Base-by-base conservation (phyloP, 2,329 filamentous ascomycete species). In the Penicillium sp. region DNA sequence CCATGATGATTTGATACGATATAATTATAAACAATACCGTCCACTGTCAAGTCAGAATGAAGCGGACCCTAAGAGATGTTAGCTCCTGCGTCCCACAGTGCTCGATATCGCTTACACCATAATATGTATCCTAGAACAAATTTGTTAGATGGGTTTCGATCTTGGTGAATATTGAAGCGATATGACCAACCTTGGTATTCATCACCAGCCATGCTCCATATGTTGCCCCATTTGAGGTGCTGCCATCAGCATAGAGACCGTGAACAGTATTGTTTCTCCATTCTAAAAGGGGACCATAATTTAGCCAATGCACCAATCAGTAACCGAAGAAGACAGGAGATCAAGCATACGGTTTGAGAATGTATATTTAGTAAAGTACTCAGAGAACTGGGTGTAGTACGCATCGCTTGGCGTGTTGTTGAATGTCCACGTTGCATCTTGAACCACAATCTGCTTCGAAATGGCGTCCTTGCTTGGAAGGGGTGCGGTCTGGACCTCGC, bases 291-390 rank as follows among this genome's bases (percentile, higher is more conserved):
- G 11, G 1, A 13, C 8, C 15, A 25, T n/a, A 4, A 15, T 5
- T 47, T 36, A 25, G 45, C 33, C 45, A 34, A 16, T 16, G 31
- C 29, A 21, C 1, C 13, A 10, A 47, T 13, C 5, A 47, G 21
- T 19, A 36, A 25, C n/a, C 1, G 11, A 27, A n/a, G 15, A 25
- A 0, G n/a, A 39, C 2, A 29, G 4, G 7, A 7, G 16, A n/a
- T 19, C 16, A 4, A 19, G 8, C 53, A 36, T 59, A 70, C 76
- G 77, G 56, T 84, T 82, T 5, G 79, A 76, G 57, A 87, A 87
- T 0, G 82, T 87, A 64, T 87, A 87, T 67, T 88, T 88, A 23
- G 85, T 87, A 65, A 87, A 88, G 69, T 86, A 87, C 45, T 86
- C 81, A 2, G 82, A 77, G 55, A 82, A 79, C 45, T 84, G 73